phyloP scores from a whole-genome alignment of 192 early-diverging fungal genomes.

The Coemansia sp. region DNA sequence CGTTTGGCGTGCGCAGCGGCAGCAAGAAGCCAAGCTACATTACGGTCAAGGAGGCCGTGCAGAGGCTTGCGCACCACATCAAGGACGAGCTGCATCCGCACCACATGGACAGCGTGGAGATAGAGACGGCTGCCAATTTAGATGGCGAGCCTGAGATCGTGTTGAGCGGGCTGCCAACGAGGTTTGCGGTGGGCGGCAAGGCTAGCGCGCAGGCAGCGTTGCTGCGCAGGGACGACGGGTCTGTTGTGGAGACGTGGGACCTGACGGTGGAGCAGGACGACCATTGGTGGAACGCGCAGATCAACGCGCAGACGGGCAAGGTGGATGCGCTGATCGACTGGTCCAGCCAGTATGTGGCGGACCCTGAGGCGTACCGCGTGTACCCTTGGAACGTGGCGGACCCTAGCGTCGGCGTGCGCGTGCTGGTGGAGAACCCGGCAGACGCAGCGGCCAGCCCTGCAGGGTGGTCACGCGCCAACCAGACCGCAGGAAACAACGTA shows the following conservation, averaged over 20 bases:
- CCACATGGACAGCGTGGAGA: conserved; percentile 26
- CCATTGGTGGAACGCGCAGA: conserved; percentile 61
- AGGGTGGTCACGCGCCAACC: conserved; percentile 50
- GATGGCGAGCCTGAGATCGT: conserved; percentile 45
- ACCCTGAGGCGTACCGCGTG: conserved; percentile 60
- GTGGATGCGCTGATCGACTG: conserved; percentile 65
- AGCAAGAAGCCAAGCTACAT: conserved; percentile 31
- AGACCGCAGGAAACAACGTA: conserved; percentile 60
- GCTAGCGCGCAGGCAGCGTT: conserved; percentile 38
- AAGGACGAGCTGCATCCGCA: conserved; percentile 58
- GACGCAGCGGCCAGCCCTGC: conserved; percentile 37
- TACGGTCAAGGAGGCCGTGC: conserved; percentile 66
- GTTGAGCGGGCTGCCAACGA: conserved; percentile 22
- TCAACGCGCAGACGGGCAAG: conserved; percentile 57
- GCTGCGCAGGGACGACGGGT: conserved; percentile 35
- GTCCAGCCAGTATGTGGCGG: conserved; percentile 55
- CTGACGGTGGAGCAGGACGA: conserved; percentile 63
- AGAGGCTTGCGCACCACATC: conserved; percentile 64
- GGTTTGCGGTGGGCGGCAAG: conserved; percentile 33
- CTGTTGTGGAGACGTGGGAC: conserved; percentile 64
- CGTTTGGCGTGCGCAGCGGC: conserved; percentile 11
- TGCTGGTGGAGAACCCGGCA: conserved; percentile 59
- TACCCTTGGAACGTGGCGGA: conserved; percentile 65
- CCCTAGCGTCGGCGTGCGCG: conserved; percentile 58
- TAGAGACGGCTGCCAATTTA: conserved; percentile 23